Evolutionary conservation across 352 stramenopile species (phyloP), one percentile per base, ranked within the genome.

Genomic region (Phytophthora uliginosa): DNA sequence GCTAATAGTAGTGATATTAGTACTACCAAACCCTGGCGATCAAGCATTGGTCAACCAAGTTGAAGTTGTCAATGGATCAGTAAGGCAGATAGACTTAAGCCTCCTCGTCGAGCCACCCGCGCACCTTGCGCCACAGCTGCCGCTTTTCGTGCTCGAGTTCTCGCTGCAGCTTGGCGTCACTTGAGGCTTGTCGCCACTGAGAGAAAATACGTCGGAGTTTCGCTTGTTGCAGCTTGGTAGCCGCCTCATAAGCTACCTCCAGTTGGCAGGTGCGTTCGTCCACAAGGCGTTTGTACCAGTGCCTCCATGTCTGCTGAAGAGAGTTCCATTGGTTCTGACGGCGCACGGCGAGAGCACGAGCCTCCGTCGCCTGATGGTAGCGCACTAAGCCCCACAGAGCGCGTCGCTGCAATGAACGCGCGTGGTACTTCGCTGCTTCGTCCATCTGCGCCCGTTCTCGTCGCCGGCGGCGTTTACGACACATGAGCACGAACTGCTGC

Each of bases 91-190:
- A 31, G 28, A 31, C 28, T 31, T 31, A 31, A 31, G 7, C 28
- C 4, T 31, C 57, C 38, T 92, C 85, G 50, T 86, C 74, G 20
- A 92, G 82, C 86, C 86, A 94, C 4, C 71, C 69, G 2, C 85
- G 79, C 28, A 91, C 85, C 67, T 92, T 91, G 15, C 76, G 64
- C 86, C 84, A 92, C 13, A 92, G 55, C 38, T 77, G 63, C 45
- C 86, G 74, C 55, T 92, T 94, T 64, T 92, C 85, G 33, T 50
- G 61, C 55, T 82, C 63, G 1, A 75, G 59, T 64, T 85, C 56
- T 31, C 73, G 62, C 20, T 81, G 55, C 6, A 34, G 52, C 20
- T 80, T 82, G 26, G 50, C 38, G 53, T 86, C 83, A 5, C 28
- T 61, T 2, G 65, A 68, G 2, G 63, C 67, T 26, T 64, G 60